These are phyloP conservation scores for Phytophthora ohioensis DNA, from an alignment of 352 stramenopile species.

Conservation along the genomic window DNA sequence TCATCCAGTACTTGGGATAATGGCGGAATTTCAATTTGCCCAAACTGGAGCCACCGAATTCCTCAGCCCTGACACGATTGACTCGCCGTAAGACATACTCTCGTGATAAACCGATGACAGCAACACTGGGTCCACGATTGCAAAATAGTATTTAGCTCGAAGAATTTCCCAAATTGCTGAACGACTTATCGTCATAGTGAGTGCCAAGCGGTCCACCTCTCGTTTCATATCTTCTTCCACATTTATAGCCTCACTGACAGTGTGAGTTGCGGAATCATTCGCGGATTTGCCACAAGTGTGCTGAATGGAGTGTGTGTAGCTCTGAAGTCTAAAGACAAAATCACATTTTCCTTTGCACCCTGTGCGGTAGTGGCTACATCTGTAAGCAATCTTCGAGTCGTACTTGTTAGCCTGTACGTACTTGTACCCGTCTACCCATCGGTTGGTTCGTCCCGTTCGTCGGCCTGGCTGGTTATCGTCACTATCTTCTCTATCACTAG, in stretches of 20 bases:
- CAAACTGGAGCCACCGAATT: background rate
- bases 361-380: conserved; percentile 4
- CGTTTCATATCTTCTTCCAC: background rate
- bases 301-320: conserved; percentile 9
- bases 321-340: background rate
- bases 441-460: too few relatives aligned
- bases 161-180: background rate
- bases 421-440: too few relatives aligned
- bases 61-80: too few relatives aligned
- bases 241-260: background rate
- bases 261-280: background rate
- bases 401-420: too few relatives aligned
- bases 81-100: too few relatives aligned
- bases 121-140: too few relatives aligned
- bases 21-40: conserved; percentile 3
- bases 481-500: too few relatives aligned
- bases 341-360: conserved; percentile 8
- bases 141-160: background rate
- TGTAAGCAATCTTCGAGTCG: background rate
- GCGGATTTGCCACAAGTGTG: conserved; percentile 5
- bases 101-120: too few relatives aligned
- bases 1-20: background rate
- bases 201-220: background rate
- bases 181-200: background rate
- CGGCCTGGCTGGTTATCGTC: too few relatives aligned